Base-by-base conservation (phyloP, 2,329 filamentous ascomycete species). In the Coniochaeta sp. region DNA sequence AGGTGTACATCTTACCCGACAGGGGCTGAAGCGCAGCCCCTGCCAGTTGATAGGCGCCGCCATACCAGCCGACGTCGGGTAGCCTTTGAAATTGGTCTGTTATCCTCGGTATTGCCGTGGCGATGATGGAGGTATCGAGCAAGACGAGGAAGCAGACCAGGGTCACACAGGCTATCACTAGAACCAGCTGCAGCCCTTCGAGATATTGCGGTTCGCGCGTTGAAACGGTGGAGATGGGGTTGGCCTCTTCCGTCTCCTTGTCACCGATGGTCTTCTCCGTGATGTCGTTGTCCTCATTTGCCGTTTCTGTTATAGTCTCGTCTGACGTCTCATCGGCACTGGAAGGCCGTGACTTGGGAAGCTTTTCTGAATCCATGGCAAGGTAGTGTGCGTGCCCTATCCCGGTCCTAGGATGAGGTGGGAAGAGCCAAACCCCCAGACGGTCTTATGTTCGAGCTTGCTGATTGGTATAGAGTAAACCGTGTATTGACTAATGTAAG, bases 41-140 rank as follows among this genome's bases (percentile, higher is more conserved):
- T 50, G 40, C 55, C 12, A 61, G 55, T 50, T 59, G 60, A 51
- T 58, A 66, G 13, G 58, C 58, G 20, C 51, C 56, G 5, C 51
- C 52, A 35, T 64, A 64, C 59, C 61, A 63, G 6, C 58, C 58
- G 8, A 61, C 54, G 12, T 60, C 57, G 3, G 47, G 7, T 1
- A 57, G 51, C 10, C 56, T 56, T 12, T 59, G 40, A 47, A 63
- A 63, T 46, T 70, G 58, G 48, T 68, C 55, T 1, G 61, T 63
- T 38, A 63, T 62, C 9, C 28, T 14, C 2, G 58, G 57, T 42
- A 58, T 50, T 26, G 52, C 50, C 52, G 78, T 81, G 8, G 71
- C 67, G 50, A 82, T 68, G 49, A 82, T 79, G 1, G 77, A 76
- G 32, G 69, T 73, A 52, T 81, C 78, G 4, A 81, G 56, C 54